Conservation (phyloP, 2,329 filamentous ascomycete species). For the Dothideomycetes sp. region DNA sequence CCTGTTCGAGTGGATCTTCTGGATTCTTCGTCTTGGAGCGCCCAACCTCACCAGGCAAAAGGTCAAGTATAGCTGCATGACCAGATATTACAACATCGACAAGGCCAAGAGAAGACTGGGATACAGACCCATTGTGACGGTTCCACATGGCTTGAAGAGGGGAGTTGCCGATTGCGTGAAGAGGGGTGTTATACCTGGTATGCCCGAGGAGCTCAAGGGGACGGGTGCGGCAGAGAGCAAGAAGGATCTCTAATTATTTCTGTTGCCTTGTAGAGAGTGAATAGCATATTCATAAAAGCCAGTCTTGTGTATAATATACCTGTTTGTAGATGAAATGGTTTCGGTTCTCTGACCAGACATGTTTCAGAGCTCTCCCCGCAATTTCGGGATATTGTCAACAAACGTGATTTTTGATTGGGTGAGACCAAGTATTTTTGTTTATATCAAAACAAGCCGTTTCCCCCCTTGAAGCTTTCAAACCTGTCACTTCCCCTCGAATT, state of each 20-base stretch:
- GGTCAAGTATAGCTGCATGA: conserved; percentile 62
- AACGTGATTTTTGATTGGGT: too few species aligned
- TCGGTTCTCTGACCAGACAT: too few species aligned
- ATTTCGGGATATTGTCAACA: too few species aligned
- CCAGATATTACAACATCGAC: conserved; percentile 65
- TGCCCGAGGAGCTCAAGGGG: conserved; percentile 23
- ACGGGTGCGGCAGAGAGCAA: conserved; percentile 15
- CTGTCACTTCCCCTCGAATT: too few species aligned
- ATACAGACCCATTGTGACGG: conserved; percentile 57
- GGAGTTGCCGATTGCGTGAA: conserved; percentile 35
- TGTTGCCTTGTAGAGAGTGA: too few species aligned
- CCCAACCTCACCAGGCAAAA: conserved; percentile 39
- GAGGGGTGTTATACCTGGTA: conserved; percentile 26
- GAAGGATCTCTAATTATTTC: conserved; percentile 13
- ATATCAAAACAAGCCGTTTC: too few species aligned
- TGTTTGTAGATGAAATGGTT: too few species aligned
- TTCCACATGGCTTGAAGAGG: conserved; percentile 53
- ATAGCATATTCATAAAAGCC: too few species aligned
- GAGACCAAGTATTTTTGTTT: too few species aligned
- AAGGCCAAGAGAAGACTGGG: conserved; percentile 65
- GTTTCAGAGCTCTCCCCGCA: too few species aligned
- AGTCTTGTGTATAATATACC: too few species aligned
- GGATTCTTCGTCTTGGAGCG: conserved; percentile 33
- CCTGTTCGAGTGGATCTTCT: conserved; percentile 37
- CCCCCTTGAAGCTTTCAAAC: too few species aligned